phyloP scores from a whole-genome alignment of 495 filamentous ascomycete genomes.

The Aspergillus hancockii region DNA sequence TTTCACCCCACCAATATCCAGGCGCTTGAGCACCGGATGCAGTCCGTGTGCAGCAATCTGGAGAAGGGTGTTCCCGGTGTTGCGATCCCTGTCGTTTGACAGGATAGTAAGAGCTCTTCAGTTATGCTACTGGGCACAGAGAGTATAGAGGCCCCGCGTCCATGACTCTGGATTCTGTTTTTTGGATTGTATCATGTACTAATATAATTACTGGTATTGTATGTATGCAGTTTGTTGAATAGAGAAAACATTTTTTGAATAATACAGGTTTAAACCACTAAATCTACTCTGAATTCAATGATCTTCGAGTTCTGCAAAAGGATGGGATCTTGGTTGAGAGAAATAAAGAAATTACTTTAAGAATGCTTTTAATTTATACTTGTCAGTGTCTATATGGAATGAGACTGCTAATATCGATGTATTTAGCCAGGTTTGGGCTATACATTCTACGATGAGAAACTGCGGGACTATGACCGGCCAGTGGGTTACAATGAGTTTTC shows the following conservation, averaged over 20 bases:
- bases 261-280: conserved; percentile 47
- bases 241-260: conserved; percentile 53
- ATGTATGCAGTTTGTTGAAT: conserved; percentile 63
- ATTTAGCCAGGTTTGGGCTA: conserved; percentile 48
- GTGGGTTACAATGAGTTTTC: conserved; percentile 57
- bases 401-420: conserved; percentile 9
- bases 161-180: neutral
- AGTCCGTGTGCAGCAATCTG: neutral
- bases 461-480: conserved; percentile 45
- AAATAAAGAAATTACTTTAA: conserved; percentile 56
- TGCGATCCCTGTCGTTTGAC: neutral
- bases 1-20: neutral
- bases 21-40: neutral
- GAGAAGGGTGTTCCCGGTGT: conserved; percentile 1
- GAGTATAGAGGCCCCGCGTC: neutral
- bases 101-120: conserved; percentile 2
- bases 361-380: conserved; percentile 64
- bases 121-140: neutral
- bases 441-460: conserved; percentile 53
- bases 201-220: conserved; percentile 58
- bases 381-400: conserved; percentile 22
- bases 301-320: conserved; percentile 45
- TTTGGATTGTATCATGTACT: conserved; percentile 41
- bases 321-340: conserved; percentile 52
- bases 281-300: conserved; percentile 52